These are phyloP conservation scores for Fonsecaea pugnacius DNA, from an alignment of 2,329 filamentous ascomycete genomes.

Conservation along the genomic window DNA sequence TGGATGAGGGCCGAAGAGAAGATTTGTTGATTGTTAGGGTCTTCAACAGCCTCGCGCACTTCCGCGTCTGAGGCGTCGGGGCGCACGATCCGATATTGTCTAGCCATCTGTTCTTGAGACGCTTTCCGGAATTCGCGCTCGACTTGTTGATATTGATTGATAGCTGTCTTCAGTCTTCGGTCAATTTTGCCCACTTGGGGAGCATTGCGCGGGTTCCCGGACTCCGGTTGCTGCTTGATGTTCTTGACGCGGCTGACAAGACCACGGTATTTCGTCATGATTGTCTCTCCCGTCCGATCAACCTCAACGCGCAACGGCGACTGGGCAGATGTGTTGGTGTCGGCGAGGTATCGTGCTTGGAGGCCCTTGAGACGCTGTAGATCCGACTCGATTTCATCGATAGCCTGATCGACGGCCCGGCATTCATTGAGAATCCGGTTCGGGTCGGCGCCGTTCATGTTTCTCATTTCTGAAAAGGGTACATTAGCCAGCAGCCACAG, in stretches of 20 bases:
- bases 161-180: constrained; percentile 76
- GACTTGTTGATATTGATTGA: constrained; percentile 78
- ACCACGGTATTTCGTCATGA: constrained; percentile 79
- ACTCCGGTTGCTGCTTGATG: constrained; percentile 81
- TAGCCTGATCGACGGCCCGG: constrained; percentile 75
- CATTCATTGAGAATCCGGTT: constrained; percentile 85
- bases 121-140: constrained; percentile 81
- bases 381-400: constrained; percentile 73
- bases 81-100: constrained; percentile 87
- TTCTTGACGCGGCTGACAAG: constrained; percentile 78
- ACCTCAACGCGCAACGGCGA: constrained; percentile 70
- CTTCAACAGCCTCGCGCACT: constrained; percentile 75
- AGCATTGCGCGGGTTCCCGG: constrained; percentile 72
- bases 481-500: constrained; percentile 21
- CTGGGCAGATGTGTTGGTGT: constrained; percentile 72
- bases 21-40: constrained; percentile 71
- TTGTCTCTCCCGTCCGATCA: constrained; percentile 73
- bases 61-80: constrained; percentile 80
- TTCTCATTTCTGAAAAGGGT: constrained; percentile 48
- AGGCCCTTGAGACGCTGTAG: constrained; percentile 72
- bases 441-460: constrained; percentile 58
- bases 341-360: constrained; percentile 74
- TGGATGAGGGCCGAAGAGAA: constrained; percentile 67
- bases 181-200: constrained; percentile 82
- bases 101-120: constrained; percentile 79